phyloP scores from a whole-genome alignment of 1,139 yeast species.

The Barnettozyma hawaiiensis region DNA sequence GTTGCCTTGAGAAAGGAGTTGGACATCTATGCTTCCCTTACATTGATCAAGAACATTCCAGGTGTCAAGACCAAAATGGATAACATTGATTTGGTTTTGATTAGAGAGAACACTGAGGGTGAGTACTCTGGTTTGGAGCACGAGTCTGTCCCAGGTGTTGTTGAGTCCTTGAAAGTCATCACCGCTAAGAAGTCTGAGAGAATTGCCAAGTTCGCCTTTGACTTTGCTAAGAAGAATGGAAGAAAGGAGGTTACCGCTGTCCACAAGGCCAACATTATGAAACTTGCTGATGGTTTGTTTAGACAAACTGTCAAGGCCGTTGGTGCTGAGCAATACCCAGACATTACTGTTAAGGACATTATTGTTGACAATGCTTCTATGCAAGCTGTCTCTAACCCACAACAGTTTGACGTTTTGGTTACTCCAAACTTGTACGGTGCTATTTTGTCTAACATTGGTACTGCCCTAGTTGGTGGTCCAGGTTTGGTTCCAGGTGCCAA shows the following conservation, averaged over 20 bases:
- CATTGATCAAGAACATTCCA: constrained; percentile 87
- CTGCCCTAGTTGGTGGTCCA: constrained; percentile 98
- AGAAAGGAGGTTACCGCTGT: constrained; percentile 93
- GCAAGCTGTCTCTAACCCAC: constrained; percentile 98
- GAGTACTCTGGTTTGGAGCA: constrained; percentile 98
- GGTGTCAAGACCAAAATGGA: constrained; percentile 89
- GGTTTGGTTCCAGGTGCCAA: constrained; percentile 98
- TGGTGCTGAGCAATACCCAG: constrained; percentile 81
- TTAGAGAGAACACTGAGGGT: constrained; percentile 97
- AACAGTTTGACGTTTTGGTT: constrained; percentile 95
- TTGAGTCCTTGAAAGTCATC: constrained; percentile 92
- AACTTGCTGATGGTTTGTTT: constrained; percentile 96
- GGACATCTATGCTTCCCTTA: constrained; percentile 91
- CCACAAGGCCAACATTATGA: constrained; percentile 99
- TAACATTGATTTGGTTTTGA: constrained; percentile 87
- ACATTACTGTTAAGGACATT: constrained; percentile 79
- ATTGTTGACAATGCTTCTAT: constrained; percentile 98
- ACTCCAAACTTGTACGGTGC: constrained; percentile 98
- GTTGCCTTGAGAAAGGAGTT: constrained; percentile 95
- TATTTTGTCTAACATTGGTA: constrained; percentile 95
- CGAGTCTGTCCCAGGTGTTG: constrained; percentile 96
- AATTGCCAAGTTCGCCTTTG: constrained; percentile 95
- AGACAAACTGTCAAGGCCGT: constrained; percentile 89
- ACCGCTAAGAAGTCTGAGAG: constrained; percentile 95
- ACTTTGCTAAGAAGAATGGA: constrained; percentile 88